Base-by-base conservation (phyloP, 768 basidiomycete species). In the Mycena sanguinolenta region DNA sequence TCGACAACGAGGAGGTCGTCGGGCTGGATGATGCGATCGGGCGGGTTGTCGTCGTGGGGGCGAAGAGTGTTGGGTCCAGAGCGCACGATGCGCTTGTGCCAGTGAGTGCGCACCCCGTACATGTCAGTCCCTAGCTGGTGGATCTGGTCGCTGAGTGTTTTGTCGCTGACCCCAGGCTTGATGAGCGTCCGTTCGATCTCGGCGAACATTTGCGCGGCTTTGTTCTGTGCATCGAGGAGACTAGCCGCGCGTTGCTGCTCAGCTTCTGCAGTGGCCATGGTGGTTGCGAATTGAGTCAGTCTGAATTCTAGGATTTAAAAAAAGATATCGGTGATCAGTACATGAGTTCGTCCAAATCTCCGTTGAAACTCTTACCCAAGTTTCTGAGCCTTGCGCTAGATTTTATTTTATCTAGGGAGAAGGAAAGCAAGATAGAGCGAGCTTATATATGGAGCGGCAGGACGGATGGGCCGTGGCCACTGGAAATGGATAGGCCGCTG, bases 1-100 rank as follows among this genome's bases (percentile, higher is more conserved):
- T 65, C 63, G 28, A 65, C 63, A 36, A 65, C 54, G 63, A 65
- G 63, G 38, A 65, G n/a, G 30, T 65, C 63, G 63, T 65, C 63
- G 34, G 53, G 19, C 39, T 57, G 53, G 63, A 65, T 55, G 25
- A 57, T 36, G 21, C 63, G 63, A 32, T 65, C 54, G 52, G 63
- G 53, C 16, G 63, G 63, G 32, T 65, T 65, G 21, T 65, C 63
- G 63, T 65, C 63, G 63, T 57, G 57, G 38, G 63, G 63, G 21
- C 36, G 34, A 19, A 65, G 63, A 27, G 63, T 65, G 53, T 57
- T 65, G 53, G 63, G 63, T 54, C 63, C 63, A 54, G 63, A 65
- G 53, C 63, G 63, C 23, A 65, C 54, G 39, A 65, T 65, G 38
- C 63, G 63, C 53, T 65, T 65, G 63, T 65, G 63, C 63, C 63